Conservation (phyloP, 2,329 filamentous ascomycete species). For the Exophiala lecanii-corni region DNA sequence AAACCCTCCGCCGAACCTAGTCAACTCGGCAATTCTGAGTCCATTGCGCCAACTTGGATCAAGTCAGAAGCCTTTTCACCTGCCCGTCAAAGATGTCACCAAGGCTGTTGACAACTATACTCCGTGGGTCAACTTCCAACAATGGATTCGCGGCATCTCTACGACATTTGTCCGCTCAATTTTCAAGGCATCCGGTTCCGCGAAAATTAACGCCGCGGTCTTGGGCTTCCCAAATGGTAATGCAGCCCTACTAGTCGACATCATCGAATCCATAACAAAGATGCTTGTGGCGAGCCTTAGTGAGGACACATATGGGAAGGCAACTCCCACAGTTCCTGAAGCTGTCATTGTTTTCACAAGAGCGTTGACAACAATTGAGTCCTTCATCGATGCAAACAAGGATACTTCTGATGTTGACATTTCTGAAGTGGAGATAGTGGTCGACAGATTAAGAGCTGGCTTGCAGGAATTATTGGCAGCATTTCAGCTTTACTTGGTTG, state of each 20-base stretch:
- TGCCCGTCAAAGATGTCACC: slow-evolving; percentile 34
- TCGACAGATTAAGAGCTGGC: slow-evolving; percentile 60
- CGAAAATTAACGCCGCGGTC: slow-evolving; percentile 61
- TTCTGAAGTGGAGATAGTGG: slow-evolving; percentile 65
- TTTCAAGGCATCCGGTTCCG: slow-evolving; percentile 66
- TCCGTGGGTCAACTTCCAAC: slow-evolving; percentile 8
- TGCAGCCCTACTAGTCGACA: slow-evolving; percentile 63
- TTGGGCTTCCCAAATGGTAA: slow-evolving; percentile 71
- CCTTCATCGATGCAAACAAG: slow-evolving; percentile 58
- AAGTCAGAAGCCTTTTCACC: slow-evolving; percentile 36
- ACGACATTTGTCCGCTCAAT: slow-evolving; percentile 52
- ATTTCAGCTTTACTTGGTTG: slow-evolving; percentile 70
- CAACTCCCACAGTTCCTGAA: slow-evolving; percentile 71
- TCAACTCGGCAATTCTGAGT: slow-evolving; percentile 8
- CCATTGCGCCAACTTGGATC: slow-evolving; percentile 19
- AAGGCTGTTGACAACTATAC: slow-evolving; percentile 16
- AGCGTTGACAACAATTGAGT: slow-evolving; percentile 65
- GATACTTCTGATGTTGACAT: slow-evolving; percentile 36
- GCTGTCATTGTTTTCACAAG: slow-evolving; percentile 70
- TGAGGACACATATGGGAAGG: slow-evolving; percentile 81
- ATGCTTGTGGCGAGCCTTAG: slow-evolving; percentile 68
- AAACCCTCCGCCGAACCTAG: slow-evolving; percentile 7
- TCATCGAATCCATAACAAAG: slow-evolving; percentile 63
- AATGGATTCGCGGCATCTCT: slow-evolving; percentile 3
- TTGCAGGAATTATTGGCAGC: slow-evolving; percentile 61